Conservation (phyloP, 2,329 filamentous ascomycete genomes). For the Botrytis elliptica region DNA sequence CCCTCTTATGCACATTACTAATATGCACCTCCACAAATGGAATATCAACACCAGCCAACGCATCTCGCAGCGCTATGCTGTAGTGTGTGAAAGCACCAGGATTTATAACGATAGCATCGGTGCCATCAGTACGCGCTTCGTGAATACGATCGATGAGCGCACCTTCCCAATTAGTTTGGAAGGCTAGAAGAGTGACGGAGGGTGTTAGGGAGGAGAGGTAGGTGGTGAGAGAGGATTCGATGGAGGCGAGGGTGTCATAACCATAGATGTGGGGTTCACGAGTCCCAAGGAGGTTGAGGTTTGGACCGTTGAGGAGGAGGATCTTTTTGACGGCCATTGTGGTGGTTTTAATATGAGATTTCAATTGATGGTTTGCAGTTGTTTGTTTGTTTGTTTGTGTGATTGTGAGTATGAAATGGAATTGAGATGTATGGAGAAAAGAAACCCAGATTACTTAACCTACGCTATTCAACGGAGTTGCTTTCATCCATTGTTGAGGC, state of each 20-base stretch:
- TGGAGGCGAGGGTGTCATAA: slow-evolving; percentile 62
- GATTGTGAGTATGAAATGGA: not conserved
- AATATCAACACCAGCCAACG: slow-evolving; percentile 64
- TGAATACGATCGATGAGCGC: slow-evolving; percentile 50
- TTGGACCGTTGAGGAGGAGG: slow-evolving; percentile 76
- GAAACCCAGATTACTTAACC: not conserved
- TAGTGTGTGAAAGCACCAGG: slow-evolving; percentile 75
- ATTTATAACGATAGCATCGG: slow-evolving; percentile 73
- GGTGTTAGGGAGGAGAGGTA: slow-evolving; percentile 18
- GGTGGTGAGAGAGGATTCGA: slow-evolving; percentile 43
- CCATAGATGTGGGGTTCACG: slow-evolving; percentile 75
- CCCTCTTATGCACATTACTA: slow-evolving; percentile 70
- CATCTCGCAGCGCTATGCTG: slow-evolving; percentile 73
- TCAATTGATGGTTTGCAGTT: not conserved
- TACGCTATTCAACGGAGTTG: slow-evolving; percentile 4
- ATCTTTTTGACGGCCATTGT: slow-evolving; percentile 48
- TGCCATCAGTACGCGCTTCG: slow-evolving; percentile 53
- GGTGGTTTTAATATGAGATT: not conserved
- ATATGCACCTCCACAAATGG: slow-evolving; percentile 80
- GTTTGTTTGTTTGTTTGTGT: not conserved
- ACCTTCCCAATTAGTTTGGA: slow-evolving; percentile 79
- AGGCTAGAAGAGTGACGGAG: slow-evolving; percentile 50
- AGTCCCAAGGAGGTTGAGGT: slow-evolving; percentile 76
- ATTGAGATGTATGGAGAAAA: not conserved
- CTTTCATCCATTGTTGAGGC: slow-evolving; percentile 4